Base-by-base conservation (phyloP, 805 yeast genomes). In the Nakazawaea molendinolei region DNA sequence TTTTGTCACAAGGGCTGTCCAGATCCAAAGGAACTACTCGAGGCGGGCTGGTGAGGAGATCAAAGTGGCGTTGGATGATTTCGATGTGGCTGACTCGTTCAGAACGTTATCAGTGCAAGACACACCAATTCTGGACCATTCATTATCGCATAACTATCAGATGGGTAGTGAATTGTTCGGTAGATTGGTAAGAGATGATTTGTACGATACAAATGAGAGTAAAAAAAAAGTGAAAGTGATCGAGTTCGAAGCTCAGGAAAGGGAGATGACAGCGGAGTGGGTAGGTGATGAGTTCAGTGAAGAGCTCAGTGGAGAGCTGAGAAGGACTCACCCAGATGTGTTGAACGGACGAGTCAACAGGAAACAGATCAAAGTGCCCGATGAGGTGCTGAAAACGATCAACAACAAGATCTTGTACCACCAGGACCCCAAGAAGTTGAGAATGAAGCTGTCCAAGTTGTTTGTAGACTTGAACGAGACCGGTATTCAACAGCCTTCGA, bases 361-460 rank as follows among this genome's bases (percentile, higher is more conserved):
- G 33, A 48, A 55, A 3, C 77, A 74, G 35, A 53, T 79, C 5
- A 57, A 55, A 33, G 51, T 87, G 13, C 94, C 94, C 0, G 58
- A 60, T 1, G 59, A 51, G 4, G 63, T 87, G 3, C 59, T 86
- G 1, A 63, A 69, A 23, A 68, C 71, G 0, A 80, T 87, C 28
- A 69, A 75, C 42, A 71, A 80, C 45, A 71, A 83, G 48, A 79
- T 87, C 38, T 49, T 80, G 37, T 61, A 71, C 6, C 55, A 66
- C n/a, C 67, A 76, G 31, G 58, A 68, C 4, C 95, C 95, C 0
- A 79, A 70, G 44, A 64, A 69, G 28, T 53, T 87, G 31, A 66
- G 89, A 38, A 71, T 71, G 38, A 66, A 76, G 8, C 86, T 78
- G 18, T 56, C 58, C 5, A 50, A 56, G 18, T 45, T 52, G 35